A percentile compares a stretch with the other conserved stretches of the same genome.
Evolutionary conservation across 257 asterid genomes (phyloP).

Genomic region (Salvia splendens): DNA sequence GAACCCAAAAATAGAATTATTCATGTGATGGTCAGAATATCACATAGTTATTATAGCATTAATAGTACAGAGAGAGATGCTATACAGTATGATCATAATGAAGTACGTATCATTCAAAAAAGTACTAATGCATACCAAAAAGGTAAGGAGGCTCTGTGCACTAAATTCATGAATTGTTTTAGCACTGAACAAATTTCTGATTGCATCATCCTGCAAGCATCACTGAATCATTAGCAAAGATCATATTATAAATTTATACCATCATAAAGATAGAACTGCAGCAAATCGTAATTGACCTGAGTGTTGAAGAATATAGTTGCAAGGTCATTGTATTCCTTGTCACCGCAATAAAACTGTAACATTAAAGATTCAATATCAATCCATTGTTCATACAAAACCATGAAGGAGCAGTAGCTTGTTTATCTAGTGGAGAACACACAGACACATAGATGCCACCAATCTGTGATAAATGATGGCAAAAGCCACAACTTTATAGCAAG

Average conservation of each 20-base stretch:
- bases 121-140: slow-evolving; percentile 63
- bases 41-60: not conserved
- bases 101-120: too few relatives aligned
- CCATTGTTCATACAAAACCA: not conserved
- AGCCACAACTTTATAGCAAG: not conserved
- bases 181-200: slow-evolving; percentile 96
- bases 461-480: not conserved
- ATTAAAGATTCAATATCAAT: slow-evolving; percentile 18
- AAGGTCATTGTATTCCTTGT: slow-evolving; percentile 90
- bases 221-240: slow-evolving; percentile 39
- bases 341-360: slow-evolving; percentile 76
- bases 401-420: not conserved
- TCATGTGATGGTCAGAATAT: slow-evolving; percentile 15
- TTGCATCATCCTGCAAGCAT: slow-evolving; percentile 91
- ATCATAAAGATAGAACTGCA: slow-evolving; percentile 4
- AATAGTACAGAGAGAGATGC: slow-evolving; percentile 15
- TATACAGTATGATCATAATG: slow-evolving; percentile 21
- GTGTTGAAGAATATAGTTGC: slow-evolving; percentile 98
- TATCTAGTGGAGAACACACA: not conserved
- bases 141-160: slow-evolving; percentile 85
- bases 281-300: slow-evolving; percentile 56
- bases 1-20: slow-evolving; percentile 25
- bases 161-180: slow-evolving; percentile 95
- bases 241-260: not conserved
- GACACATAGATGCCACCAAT: not conserved